Evolutionary conservation across 2,329 filamentous ascomycete genomes (phyloP).

Genomic region (Aspergillus sp.): DNA sequence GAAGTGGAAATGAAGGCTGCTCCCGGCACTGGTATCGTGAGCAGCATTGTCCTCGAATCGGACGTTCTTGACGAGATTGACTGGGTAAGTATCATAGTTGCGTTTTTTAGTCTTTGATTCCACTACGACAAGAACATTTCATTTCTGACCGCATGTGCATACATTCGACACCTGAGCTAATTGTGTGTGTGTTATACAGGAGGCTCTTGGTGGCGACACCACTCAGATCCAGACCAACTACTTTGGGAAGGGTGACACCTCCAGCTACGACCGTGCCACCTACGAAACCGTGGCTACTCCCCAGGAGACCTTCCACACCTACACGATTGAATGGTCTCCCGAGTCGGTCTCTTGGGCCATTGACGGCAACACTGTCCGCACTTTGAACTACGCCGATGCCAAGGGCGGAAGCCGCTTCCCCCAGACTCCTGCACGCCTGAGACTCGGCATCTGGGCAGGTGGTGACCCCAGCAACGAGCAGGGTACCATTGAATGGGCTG

Average conservation of each 20-base stretch:
- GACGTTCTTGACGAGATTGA: slow-evolving; percentile 95
- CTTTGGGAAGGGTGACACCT: slow-evolving; percentile 86
- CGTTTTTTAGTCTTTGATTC: not conserved
- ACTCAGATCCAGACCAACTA: slow-evolving; percentile 75
- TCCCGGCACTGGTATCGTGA: slow-evolving; percentile 86
- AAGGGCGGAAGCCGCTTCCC: slow-evolving; percentile 62
- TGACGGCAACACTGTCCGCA: slow-evolving; percentile 62
- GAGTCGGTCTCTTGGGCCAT: slow-evolving; percentile 65
- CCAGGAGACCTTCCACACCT: slow-evolving; percentile 46
- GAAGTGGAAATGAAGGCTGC: slow-evolving; percentile 83
- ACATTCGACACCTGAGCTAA: slow-evolving; percentile 54
- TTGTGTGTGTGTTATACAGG: slow-evolving; percentile 23
- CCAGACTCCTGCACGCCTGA: slow-evolving; percentile 72
- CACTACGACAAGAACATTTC: slow-evolving; percentile 30
- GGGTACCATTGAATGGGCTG: slow-evolving; percentile 67
- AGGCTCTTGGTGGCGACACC: slow-evolving; percentile 37
- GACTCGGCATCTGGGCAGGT: slow-evolving; percentile 69
- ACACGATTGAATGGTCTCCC: slow-evolving; percentile 64
- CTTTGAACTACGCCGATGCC: slow-evolving; percentile 60
- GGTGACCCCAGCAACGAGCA: slow-evolving; percentile 48
- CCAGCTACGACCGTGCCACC: slow-evolving; percentile 77
- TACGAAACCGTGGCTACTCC: slow-evolving; percentile 68
- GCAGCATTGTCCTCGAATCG: slow-evolving; percentile 87
- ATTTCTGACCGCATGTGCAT: slow-evolving; percentile 3
- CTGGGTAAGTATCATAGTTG: slow-evolving; percentile 74